These are phyloP conservation scores for Osmozyma mogii DNA, from an alignment of 805 yeast species.

Conservation along the genomic window DNA sequence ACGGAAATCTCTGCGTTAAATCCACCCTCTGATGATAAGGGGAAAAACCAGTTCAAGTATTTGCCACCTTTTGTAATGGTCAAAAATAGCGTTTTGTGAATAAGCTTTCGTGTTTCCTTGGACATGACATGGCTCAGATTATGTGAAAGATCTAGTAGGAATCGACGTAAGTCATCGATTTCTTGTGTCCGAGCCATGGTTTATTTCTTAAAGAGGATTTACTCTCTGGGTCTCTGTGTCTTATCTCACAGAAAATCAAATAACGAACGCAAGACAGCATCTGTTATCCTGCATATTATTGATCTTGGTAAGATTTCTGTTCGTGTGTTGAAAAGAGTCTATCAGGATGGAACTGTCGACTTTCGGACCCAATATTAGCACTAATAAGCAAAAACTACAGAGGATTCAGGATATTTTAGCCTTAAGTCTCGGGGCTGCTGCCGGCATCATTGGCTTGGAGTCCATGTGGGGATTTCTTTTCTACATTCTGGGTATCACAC, in stretches of 20 bases:
- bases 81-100: conserved; percentile 36
- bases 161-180: too few relatives aligned
- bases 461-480: conserved; percentile 28
- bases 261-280: too few relatives aligned
- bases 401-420: conserved; percentile 31
- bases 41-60: conserved; percentile 33
- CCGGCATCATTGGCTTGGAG: conserved; percentile 34
- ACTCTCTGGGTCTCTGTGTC: too few relatives aligned
- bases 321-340: too few relatives aligned
- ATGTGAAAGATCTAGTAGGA: background rate
- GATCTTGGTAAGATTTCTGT: too few relatives aligned
- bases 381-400: conserved; percentile 5
- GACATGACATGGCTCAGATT: background rate
- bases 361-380: background rate
- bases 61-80: conserved; percentile 36
- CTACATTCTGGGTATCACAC: conserved; percentile 26
- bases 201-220: background rate
- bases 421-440: conserved; percentile 30
- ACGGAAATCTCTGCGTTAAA: conserved; percentile 1
- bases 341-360: background rate
- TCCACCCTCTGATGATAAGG: conserved; percentile 7
- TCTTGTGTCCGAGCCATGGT: background rate
- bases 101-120: conserved; percentile 18
- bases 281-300: too few relatives aligned
- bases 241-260: too few relatives aligned